Percentiles rank a stretch among this genome's conserved stretches.
These are phyloP conservation scores for Xylaria polymorpha DNA, from an alignment of 2,329 filamentous ascomycete species.

Conservation along the genomic window DNA sequence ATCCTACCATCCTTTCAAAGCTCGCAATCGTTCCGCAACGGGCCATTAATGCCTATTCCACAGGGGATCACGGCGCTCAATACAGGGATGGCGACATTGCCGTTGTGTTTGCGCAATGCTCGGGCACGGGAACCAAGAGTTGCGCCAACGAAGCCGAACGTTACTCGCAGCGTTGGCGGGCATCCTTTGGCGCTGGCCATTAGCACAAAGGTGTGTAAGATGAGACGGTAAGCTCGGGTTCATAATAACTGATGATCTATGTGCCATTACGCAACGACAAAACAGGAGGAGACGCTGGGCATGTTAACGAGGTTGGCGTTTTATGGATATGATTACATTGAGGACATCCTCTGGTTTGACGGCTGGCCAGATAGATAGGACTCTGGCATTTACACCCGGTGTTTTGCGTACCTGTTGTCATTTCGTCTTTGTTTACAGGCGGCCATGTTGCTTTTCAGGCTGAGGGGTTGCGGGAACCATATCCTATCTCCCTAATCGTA, in stretches of 20 bases:
- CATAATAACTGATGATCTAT: slow-evolving; percentile 22
- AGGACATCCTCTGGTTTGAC: slow-evolving; percentile 25
- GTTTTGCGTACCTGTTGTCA: slow-evolving; percentile 36
- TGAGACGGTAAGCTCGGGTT: neutral
- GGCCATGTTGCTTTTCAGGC: slow-evolving; percentile 1
- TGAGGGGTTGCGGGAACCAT: slow-evolving; percentile 2
- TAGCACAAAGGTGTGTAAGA: slow-evolving; percentile 12
- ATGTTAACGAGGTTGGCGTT: slow-evolving; percentile 36
- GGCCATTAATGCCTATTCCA: slow-evolving; percentile 81
- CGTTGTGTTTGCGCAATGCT: slow-evolving; percentile 81
- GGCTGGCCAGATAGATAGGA: slow-evolving; percentile 35
- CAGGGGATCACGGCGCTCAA: slow-evolving; percentile 64
- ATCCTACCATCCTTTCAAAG: slow-evolving; percentile 92
- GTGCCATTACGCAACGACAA: slow-evolving; percentile 24
- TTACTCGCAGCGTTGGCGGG: slow-evolving; percentile 61
- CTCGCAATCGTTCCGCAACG: slow-evolving; percentile 90
- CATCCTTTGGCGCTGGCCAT: slow-evolving; percentile 51
- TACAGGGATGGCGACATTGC: slow-evolving; percentile 89
- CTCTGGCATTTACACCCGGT: slow-evolving; percentile 40
- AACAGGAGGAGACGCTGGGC: slow-evolving; percentile 1
- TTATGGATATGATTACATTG: slow-evolving; percentile 36
- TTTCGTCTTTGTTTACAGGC: slow-evolving; percentile 27
- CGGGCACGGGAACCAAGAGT: slow-evolving; percentile 61
- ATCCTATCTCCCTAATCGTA: slow-evolving; percentile 2
- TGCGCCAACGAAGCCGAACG: slow-evolving; percentile 78